Evolutionary conservation across 331 rosid species (phyloP).

Genomic region (Rosa hybrid): DNA sequence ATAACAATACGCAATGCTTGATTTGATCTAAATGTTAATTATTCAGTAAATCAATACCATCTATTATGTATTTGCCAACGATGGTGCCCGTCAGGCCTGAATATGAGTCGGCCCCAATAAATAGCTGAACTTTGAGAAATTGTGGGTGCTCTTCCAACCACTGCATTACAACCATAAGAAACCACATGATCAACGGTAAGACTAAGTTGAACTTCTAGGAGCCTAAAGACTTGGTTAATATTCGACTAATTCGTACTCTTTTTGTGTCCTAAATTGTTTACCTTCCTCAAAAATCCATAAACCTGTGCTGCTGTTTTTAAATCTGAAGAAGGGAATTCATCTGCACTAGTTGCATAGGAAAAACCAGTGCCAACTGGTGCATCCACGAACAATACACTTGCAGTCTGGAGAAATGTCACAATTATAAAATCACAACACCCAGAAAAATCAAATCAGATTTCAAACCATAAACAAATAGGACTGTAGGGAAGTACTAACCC

Average conservation of each 20-base stretch:
- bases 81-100: slow-evolving; percentile 22
- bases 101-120: slow-evolving; percentile 26
- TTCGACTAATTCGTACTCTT: neutral
- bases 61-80: slow-evolving; percentile 14
- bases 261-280: neutral
- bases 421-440: neutral
- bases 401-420: neutral
- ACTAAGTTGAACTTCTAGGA: neutral
- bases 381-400: slow-evolving; percentile 17
- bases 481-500: neutral
- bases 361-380: slow-evolving; percentile 30
- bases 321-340: slow-evolving; percentile 14
- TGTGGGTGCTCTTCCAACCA: slow-evolving; percentile 24
- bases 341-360: slow-evolving; percentile 1
- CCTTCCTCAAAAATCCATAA: slow-evolving; percentile 25
- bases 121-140: slow-evolving; percentile 17
- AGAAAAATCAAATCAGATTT: neutral
- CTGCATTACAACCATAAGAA: slow-evolving; percentile 8
- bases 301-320: slow-evolving; percentile 7
- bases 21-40: neutral
- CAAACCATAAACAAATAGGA: neutral
- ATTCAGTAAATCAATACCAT: slow-evolving; percentile 10
- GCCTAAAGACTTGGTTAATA: neutral
- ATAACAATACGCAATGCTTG: neutral
- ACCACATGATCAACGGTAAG: neutral